A percentile compares a stretch with the other conserved stretches of the same genome.
phyloP scores from a whole-genome alignment of 1,284 basidiomycete species.

The Somion occarium region DNA sequence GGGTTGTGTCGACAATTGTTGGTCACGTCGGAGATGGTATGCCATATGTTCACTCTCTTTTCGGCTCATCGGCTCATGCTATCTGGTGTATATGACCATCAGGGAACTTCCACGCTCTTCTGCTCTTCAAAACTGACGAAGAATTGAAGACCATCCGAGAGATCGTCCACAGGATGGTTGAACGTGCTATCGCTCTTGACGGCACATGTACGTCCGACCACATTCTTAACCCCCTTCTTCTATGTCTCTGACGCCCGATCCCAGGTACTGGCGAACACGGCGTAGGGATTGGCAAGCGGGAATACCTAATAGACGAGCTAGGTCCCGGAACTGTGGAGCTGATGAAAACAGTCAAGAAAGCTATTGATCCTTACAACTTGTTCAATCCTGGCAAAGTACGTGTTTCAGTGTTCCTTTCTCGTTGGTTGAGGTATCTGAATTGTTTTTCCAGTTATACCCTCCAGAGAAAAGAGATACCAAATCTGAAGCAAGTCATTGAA shows the following conservation, averaged over 20 bases:
- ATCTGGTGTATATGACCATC: too few relatives aligned
- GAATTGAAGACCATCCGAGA: slow-evolving; percentile 48
- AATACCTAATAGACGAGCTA: slow-evolving; percentile 72
- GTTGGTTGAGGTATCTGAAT: too few relatives aligned
- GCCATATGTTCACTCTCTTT: slow-evolving; percentile 22
- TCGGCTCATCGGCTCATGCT: not conserved
- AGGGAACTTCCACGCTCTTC: slow-evolving; percentile 54
- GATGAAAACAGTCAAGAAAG: slow-evolving; percentile 80
- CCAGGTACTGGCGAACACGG: slow-evolving; percentile 82
- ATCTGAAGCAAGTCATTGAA: too few relatives aligned
- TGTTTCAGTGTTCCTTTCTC: not conserved
- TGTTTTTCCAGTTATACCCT: too few relatives aligned
- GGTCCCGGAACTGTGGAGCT: slow-evolving; percentile 78
- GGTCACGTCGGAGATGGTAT: slow-evolving; percentile 87
- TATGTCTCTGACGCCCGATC: too few relatives aligned
- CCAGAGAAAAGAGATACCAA: too few relatives aligned
- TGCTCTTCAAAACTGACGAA: slow-evolving; percentile 60
- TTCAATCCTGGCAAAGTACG: slow-evolving; percentile 85
- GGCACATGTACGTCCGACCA: slow-evolving; percentile 63
- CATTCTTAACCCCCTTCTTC: too few relatives aligned
- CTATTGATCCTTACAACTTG: slow-evolving; percentile 72
- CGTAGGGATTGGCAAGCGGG: slow-evolving; percentile 81
- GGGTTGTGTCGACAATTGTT: slow-evolving; percentile 61
- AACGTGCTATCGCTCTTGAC: slow-evolving; percentile 68
- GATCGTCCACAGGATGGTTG: slow-evolving; percentile 64